Evolutionary conservation across 2,329 filamentous ascomycete species (phyloP), one percentile per base, ranked within the genome.

Genomic region (Zalaria sp.): DNA sequence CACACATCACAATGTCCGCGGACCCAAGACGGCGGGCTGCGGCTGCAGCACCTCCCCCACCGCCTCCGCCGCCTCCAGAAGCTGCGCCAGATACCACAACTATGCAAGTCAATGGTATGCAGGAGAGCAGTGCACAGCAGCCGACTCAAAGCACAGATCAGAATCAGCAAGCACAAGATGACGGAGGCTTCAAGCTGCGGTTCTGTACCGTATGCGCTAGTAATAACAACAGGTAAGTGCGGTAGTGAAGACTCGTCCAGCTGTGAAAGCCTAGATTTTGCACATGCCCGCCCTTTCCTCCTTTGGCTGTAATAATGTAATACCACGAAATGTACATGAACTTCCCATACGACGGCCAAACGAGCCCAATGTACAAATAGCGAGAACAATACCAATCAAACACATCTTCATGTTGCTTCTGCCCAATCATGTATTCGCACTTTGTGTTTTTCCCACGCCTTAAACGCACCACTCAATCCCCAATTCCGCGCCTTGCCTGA

Each of bases 131-230:
- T 25, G 25, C 29, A 35, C 4, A 39, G 9, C 37, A 42, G 32
- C 35, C 39, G 7, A 29, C 31, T 4, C 44, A 37, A 35, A 40
- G 41, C 37, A 41, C 46, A 29, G 38, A 39, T 5, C 40, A 27
- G 25, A 25, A 29, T 7, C 63, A 67, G 29, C 7, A 32, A 7
- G 29, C 29, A 7, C n/a, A 7, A 26, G 62, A 67, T 9, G 68
- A 73, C 26, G 67, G 67, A n/a, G 75, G 72, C 40, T 94, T 80
- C 72, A 94, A 91, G 64, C 74, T 98, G 47, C 93, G 84, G 58
- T 95, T 96, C 64, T 95, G 88, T 69, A 96, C 91, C 3, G 89
- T 98, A n/a, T 98, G 91, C 64, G 91, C 91, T 5, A 94, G 87
- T 56, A 98, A 98, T 56, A 87, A 98, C 62, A 98, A 98, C 58